Evolutionary conservation across 2,329 filamentous ascomycete genomes (phyloP), one percentile per base, ranked within the genome.

Genomic region (Fusarium camptoceras): DNA sequence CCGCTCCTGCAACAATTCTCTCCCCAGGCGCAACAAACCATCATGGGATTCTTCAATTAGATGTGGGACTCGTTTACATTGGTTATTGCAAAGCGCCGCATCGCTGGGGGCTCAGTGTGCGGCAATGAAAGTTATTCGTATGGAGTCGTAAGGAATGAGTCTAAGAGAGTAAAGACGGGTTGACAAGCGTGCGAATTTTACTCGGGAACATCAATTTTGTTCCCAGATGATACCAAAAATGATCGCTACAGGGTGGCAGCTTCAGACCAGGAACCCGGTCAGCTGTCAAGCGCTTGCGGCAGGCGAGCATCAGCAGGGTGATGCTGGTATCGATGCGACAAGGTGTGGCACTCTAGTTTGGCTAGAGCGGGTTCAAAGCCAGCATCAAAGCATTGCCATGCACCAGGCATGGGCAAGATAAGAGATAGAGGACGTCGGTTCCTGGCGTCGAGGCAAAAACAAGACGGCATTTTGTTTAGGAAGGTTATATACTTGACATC

Each of bases 11-110:
- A 89, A 64, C 89, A 90, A 59, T 89, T 98, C 76, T 88, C 90
- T 15, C 90, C 91, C 3, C 93, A 97, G 73, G 91, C 92, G 66
- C 94, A 98, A 81, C 88, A 90, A 76, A 91, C 88, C 14, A 93
- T 97, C 64, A 90, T 91, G 79, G 88, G 88, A 70, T 93, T 91
- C 83, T 97, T 97, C 82, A 86, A 87, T 76, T 94, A 87, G 76
- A 55, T 14, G 20, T 24, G 42, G 50, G 55, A 57, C 30, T 43
- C 37, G 43, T 30, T 44, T 55, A 51, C 20, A 28, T 61, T 60
- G 43, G 55, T 55, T 43, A 53, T 56, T 50, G 39, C 37, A 53
- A 58, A 48, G 44, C 51, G 42, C 53, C 61, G 37, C 27, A 46
- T 28, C 42, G 53, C 31, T 43, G 22, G 44, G 49, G 47, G 55